A percentile compares a stretch with the other conserved stretches of the same genome.
phyloP scores from a whole-genome alignment of 2,329 filamentous ascomycete genomes.

The Metarhizium robertsii region DNA sequence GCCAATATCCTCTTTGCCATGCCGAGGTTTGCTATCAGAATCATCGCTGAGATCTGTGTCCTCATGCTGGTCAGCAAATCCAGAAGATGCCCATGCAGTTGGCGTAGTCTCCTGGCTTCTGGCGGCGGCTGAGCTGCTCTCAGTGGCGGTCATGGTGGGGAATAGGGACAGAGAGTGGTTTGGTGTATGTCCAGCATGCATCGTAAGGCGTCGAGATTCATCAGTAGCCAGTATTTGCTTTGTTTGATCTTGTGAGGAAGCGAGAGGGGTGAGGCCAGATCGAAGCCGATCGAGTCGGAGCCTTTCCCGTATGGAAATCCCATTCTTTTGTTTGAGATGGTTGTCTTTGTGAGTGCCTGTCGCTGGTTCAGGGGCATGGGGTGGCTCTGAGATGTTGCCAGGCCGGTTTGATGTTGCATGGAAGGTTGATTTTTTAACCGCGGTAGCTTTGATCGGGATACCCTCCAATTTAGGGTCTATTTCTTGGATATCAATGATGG shows the following conservation, averaged over 20 bases:
- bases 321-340: not conserved
- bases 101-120: constrained; percentile 21
- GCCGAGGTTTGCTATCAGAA: not conserved
- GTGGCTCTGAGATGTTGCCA: constrained; percentile 21
- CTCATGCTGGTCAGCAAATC: not conserved
- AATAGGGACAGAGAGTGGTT: constrained; percentile 48
- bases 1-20: not conserved
- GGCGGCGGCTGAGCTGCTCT: constrained; percentile 16
- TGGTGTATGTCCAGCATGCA: constrained; percentile 56
- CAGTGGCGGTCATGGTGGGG: constrained; percentile 33
- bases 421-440: constrained; percentile 43
- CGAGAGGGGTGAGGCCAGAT: constrained; percentile 2
- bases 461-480: constrained; percentile 52
- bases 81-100: constrained; percentile 11
- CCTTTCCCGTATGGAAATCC: not conserved
- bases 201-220: constrained; percentile 42
- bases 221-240: constrained; percentile 36
- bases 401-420: not conserved
- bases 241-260: constrained; percentile 28
- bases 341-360: not conserved
- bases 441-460: constrained; percentile 45
- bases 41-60: not conserved
- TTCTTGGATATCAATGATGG: constrained; percentile 47
- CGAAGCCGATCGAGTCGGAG: constrained; percentile 4
- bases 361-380: constrained; percentile 16